Conservation (phyloP, 805 yeast genomes). For the Danielia reshetovae region DNA sequence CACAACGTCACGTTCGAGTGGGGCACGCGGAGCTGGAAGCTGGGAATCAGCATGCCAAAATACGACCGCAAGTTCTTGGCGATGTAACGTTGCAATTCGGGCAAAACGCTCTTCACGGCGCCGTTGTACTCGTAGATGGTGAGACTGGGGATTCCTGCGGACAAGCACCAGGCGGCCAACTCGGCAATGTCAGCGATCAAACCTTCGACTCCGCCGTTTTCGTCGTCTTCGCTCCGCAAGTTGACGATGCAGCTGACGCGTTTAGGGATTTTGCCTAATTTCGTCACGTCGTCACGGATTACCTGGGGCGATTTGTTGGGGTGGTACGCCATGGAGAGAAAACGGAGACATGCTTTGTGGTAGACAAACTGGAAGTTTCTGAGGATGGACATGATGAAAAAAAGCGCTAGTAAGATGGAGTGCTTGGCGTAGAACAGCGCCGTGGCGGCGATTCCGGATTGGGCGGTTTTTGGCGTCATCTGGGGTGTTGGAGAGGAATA, state of each 20-base stretch:
- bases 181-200: slow-evolving; percentile 74
- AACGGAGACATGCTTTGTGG: slow-evolving; percentile 51
- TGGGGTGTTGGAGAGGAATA: too few species aligned
- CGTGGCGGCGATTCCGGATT: slow-evolving; percentile 2
- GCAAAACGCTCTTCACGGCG: slow-evolving; percentile 34
- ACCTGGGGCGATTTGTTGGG: slow-evolving; percentile 75
- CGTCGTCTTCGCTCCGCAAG: slow-evolving; percentile 71
- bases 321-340: slow-evolving; percentile 59
- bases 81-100: slow-evolving; percentile 55
- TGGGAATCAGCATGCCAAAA: slow-evolving; percentile 72
- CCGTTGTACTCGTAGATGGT: slow-evolving; percentile 82
- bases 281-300: slow-evolving; percentile 76
- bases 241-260: slow-evolving; percentile 73
- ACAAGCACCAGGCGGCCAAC: slow-evolving; percentile 79
- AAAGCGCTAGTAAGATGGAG: slow-evolving; percentile 41
- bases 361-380: slow-evolving; percentile 50
- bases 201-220: slow-evolving; percentile 86
- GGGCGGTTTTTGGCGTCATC: too few species aligned
- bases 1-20: slow-evolving; percentile 50
- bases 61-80: slow-evolving; percentile 59
- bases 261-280: slow-evolving; percentile 72
- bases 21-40: slow-evolving; percentile 60
- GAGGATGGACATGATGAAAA: slow-evolving; percentile 52
- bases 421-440: slow-evolving; percentile 8
- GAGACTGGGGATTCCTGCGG: slow-evolving; percentile 74